Base-by-base conservation (phyloP, 331 rosid species). In the Quercus tomentella region DNA sequence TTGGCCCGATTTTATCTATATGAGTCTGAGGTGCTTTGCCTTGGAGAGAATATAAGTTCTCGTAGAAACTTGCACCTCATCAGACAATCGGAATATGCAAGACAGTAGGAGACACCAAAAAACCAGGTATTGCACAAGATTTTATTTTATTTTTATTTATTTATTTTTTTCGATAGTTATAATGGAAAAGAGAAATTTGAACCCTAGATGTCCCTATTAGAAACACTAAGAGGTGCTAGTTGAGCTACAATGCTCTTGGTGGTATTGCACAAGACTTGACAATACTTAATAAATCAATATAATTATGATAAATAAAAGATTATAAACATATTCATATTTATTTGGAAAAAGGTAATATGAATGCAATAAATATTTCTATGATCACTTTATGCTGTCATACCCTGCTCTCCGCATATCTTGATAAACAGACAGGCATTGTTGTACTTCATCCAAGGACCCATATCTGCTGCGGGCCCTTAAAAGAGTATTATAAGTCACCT, bases 381-480 rank as follows among this genome's bases (percentile, higher is more conserved):
- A 67, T 62, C 52, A 43, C 31, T 31, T 41, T 25, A 68, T n/a
- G 75, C 55, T 56, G 75, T 63, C 85, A 85, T 89, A 95, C 99
- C 99, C 97, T 20, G 99, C 93, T 81, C 87, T 95, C 67, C 94
- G 86, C 99, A 95, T 90, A 65, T 95, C 98, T 86, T 88, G 98
- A 63, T 95, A 95, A 84, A 91, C 84, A 77, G 93, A 82, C 79
- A 95, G 76, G 82, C 97, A 91, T 79, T 91, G 97, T 80, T 91
- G 95, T 65, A 95, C 93, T 88, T 90, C 99, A 26, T 63, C 87
- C 26, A 93, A 76, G 65, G 98, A 91, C 70, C 93, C 97, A 18
- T 93, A 95, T 77, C 86, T 90, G 75, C 79, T 86, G 33, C 97
- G 93, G 25, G 98, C 96, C 86, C 86, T 87, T 78, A 91, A 70